Evolutionary conservation across 768 basidiomycete genomes (phyloP).

Genomic region (Collybia sordida): DNA sequence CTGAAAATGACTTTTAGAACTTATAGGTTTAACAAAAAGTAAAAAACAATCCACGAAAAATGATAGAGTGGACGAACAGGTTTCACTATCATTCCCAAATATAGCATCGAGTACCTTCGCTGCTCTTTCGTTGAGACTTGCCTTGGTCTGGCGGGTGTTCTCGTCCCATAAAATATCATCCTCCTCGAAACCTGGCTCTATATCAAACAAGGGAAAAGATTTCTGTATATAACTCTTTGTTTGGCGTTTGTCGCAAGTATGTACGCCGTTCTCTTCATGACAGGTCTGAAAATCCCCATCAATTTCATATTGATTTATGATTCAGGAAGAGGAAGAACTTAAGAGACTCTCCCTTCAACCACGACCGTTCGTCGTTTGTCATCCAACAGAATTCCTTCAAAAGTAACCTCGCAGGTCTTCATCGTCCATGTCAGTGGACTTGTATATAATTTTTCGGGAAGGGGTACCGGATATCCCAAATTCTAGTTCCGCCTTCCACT

Average conservation of each 20-base stretch:
- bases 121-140: slow-evolving; percentile 48
- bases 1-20: too few species aligned
- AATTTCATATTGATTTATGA: too few species aligned
- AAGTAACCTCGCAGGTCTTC: slow-evolving; percentile 54
- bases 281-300: slow-evolving; percentile 43
- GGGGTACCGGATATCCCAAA: slow-evolving; percentile 47
- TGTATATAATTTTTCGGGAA: slow-evolving; percentile 56
- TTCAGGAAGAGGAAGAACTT: too few species aligned
- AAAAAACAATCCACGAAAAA: too few species aligned
- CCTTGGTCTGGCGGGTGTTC: slow-evolving; percentile 51
- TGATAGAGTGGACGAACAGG: slow-evolving; percentile 53
- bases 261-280: slow-evolving; percentile 65
- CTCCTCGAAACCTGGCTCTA: slow-evolving; percentile 62
- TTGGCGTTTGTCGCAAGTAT: slow-evolving; percentile 70
- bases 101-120: slow-evolving; percentile 51
- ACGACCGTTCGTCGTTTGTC: slow-evolving; percentile 36
- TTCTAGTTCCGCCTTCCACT: slow-evolving; percentile 48
- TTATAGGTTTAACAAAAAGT: too few species aligned
- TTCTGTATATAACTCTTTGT: slow-evolving; percentile 45
- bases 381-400: slow-evolving; percentile 34
- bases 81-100: slow-evolving; percentile 44
- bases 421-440: slow-evolving; percentile 67
- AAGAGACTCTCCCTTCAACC: slow-evolving; percentile 48
- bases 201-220: slow-evolving; percentile 49
- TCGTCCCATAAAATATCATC: slow-evolving; percentile 61